Percentiles rank a stretch among this genome's conserved stretches.
These are phyloP conservation scores for Tolypocladium sp. DNA, from an alignment of 2,329 filamentous ascomycete genomes.

Conservation along the genomic window DNA sequence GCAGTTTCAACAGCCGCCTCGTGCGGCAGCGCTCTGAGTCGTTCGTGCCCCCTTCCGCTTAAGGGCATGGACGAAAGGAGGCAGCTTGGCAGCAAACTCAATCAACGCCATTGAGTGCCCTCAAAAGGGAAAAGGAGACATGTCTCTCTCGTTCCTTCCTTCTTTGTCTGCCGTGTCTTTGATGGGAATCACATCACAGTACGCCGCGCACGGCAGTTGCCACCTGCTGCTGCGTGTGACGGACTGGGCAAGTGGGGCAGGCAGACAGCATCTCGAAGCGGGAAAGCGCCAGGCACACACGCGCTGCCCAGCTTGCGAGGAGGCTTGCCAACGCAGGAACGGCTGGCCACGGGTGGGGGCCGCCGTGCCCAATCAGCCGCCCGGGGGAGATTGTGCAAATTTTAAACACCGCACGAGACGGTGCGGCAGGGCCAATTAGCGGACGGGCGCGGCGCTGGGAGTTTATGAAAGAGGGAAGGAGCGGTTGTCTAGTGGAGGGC, in stretches of 20 bases:
- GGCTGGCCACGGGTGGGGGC: background rate
- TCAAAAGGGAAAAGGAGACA: background rate
- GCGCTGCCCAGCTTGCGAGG: background rate
- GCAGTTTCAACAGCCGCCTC: background rate
- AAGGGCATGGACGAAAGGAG: background rate
- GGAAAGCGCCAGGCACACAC: slow-evolving; percentile 9
- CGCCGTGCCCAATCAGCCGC: slow-evolving; percentile 5
- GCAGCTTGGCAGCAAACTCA: background rate
- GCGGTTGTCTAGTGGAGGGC: too few species aligned
- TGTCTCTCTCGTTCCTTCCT: background rate
- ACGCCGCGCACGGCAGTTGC: background rate
- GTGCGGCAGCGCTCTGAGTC: background rate
- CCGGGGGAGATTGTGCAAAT: slow-evolving; percentile 20
- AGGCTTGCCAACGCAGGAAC: background rate
- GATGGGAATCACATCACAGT: background rate
- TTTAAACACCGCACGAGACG: slow-evolving; percentile 8
- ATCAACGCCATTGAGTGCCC: background rate
- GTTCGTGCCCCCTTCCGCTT: background rate
- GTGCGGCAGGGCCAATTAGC: background rate
- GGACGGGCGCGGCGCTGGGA: background rate
- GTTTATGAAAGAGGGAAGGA: background rate
- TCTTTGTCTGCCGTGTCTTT: background rate
- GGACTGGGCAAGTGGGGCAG: background rate
- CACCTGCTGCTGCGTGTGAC: background rate
- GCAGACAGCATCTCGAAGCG: background rate